Evolutionary conservation across 305 asterid genomes (phyloP).

Genomic region (Monarda citriodora): DNA sequence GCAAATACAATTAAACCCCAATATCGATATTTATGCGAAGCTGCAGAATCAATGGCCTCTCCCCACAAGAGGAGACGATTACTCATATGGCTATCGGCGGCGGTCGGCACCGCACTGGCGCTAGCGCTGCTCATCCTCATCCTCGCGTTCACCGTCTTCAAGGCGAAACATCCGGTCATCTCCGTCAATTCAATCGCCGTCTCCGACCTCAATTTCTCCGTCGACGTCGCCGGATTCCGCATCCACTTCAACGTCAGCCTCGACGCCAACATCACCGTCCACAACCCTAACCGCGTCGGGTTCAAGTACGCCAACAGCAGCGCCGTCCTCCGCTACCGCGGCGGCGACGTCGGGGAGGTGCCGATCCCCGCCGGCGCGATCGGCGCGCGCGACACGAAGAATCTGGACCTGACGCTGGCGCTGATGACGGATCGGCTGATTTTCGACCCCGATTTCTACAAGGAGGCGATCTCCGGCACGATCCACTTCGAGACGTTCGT

Average conservation of each 20-base stretch:
- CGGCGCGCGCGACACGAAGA: conserved; percentile 31
- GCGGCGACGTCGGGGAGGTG: conserved; percentile 57
- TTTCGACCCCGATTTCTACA: conserved; percentile 36
- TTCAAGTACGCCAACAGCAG: conserved; percentile 49
- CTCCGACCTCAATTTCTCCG: conserved; percentile 40
- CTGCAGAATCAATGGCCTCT: neutral
- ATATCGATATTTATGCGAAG: neutral
- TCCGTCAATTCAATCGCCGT: conserved; percentile 50
- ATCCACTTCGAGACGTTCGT: conserved; percentile 40
- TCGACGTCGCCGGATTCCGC: conserved; percentile 35
- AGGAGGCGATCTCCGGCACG: conserved; percentile 42
- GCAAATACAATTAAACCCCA: neutral
- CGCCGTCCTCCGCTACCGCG: conserved; percentile 56
- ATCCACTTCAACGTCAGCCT: conserved; percentile 51
- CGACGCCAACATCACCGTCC: conserved; percentile 37
- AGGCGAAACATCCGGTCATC: conserved; percentile 57
- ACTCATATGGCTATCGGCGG: neutral
- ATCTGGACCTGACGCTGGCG: conserved; percentile 54
- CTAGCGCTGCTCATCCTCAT: conserved; percentile 39
- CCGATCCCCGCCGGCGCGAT: conserved; percentile 62
- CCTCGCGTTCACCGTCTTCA: conserved; percentile 74
- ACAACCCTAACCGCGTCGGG: conserved; percentile 73
- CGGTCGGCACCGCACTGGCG: neutral
- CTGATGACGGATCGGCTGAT: conserved; percentile 74
- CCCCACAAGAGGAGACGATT: neutral